A percentile compares a stretch with the other conserved stretches of the same genome.
These are phyloP conservation scores for Fusarium metavorans DNA, from an alignment of 2,329 filamentous ascomycete genomes.

Conservation along the genomic window DNA sequence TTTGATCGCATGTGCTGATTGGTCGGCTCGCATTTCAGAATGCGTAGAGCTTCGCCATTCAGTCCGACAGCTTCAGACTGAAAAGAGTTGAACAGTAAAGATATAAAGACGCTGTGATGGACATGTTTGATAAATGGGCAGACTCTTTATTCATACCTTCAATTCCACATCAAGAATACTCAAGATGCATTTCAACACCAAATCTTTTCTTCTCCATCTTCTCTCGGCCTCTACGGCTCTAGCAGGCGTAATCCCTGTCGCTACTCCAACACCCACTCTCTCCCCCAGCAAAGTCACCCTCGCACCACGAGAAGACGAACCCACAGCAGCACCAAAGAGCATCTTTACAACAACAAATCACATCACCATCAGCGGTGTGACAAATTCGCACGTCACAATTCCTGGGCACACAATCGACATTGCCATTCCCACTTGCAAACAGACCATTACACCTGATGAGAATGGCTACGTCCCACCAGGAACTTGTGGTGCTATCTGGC, in stretches of 20 bases:
- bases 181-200: constrained; percentile 29
- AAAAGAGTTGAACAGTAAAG: constrained; percentile 14
- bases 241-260: constrained; percentile 11
- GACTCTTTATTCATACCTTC: not conserved
- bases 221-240: constrained; percentile 11
- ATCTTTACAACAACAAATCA: constrained; percentile 47
- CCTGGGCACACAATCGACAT: constrained; percentile 49
- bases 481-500: constrained; percentile 47
- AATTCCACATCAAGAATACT: not conserved
- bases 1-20: constrained; percentile 5
- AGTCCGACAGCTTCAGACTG: constrained; percentile 11
- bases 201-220: constrained; percentile 30
- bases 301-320: not conserved
- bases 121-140: not conserved
- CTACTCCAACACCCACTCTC: constrained; percentile 14
- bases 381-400: constrained; percentile 33
- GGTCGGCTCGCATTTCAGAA: constrained; percentile 32
- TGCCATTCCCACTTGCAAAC: constrained; percentile 51
- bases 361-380: constrained; percentile 37
- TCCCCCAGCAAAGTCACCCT: constrained; percentile 14
- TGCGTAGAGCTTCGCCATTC: constrained; percentile 16
- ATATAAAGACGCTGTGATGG: not conserved
- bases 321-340: constrained; percentile 19
- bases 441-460: constrained; percentile 48
- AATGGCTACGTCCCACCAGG: constrained; percentile 51